phyloP scores from a whole-genome alignment of 768 basidiomycete species.

The Mycena amicta region DNA sequence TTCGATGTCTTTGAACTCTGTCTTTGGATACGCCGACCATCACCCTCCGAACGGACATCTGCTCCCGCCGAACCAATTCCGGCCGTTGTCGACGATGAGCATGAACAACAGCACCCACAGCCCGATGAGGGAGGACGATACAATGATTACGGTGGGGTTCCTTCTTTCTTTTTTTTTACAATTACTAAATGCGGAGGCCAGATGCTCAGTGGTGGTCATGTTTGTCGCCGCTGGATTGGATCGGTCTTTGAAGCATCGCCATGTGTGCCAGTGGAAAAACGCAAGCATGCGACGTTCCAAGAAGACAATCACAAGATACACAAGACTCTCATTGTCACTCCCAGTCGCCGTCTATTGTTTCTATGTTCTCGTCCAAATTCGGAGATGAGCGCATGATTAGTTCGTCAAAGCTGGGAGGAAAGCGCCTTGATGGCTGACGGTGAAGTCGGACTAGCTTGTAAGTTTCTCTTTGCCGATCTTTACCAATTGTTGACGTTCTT shows the following conservation, averaged over 20 bases:
- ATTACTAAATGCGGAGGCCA: conserved; percentile 28
- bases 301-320: conserved; percentile 42
- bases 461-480: conserved; percentile 26
- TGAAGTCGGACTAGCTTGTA: conserved; percentile 53
- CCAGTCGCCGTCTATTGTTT: conserved; percentile 69
- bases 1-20: conserved; percentile 59
- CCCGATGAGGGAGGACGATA: conserved; percentile 70
- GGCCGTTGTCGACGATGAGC: conserved; percentile 68
- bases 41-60: conserved; percentile 35
- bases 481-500: conserved; percentile 15
- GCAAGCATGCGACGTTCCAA: conserved; percentile 52
- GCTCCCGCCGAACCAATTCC: conserved; percentile 54
- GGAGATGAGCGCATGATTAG: conserved; percentile 75
- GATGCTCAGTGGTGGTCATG: conserved; percentile 81
- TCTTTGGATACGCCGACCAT: conserved; percentile 59
- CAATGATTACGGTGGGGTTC: conserved; percentile 72
- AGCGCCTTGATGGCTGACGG: conserved; percentile 66
- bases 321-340: conserved; percentile 55
- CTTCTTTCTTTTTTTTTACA: conserved; percentile 29
- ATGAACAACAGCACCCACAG: conserved; percentile 45
- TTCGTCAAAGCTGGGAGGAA: conserved; percentile 69
- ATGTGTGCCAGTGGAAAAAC: conserved; percentile 64
- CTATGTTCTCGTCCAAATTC: conserved; percentile 63
- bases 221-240: conserved; percentile 66
- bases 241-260: conserved; percentile 71